Conservation (phyloP, 116 monocot genomes). For the Papilionanthe hybrid region DNA sequence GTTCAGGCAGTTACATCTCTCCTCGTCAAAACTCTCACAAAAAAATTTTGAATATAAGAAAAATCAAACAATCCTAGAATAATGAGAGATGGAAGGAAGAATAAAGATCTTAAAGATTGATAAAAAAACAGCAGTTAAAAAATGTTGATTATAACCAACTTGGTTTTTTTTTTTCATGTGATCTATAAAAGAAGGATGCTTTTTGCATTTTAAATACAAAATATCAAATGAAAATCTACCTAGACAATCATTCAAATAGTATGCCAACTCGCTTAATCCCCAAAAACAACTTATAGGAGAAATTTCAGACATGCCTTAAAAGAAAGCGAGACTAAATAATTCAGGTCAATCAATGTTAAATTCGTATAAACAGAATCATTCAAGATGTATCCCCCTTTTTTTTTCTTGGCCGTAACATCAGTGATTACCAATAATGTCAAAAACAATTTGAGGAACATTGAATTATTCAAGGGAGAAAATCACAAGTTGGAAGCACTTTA, state of each 20-base stretch:
- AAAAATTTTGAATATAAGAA: too few species aligned
- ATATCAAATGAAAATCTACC: too few species aligned
- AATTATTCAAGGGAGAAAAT: not conserved
- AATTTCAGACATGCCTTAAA: not conserved
- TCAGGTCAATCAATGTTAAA: not conserved
- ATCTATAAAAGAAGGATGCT: too few species aligned
- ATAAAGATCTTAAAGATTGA: too few species aligned
- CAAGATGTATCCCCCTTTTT: not conserved
- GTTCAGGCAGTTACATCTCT: too few species aligned
- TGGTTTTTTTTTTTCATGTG: too few species aligned
- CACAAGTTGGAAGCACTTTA: not conserved
- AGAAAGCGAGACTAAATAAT: not conserved
- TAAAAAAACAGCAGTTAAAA: too few species aligned
- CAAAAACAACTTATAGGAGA: not conserved
- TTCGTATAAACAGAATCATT: not conserved
- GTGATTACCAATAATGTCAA: not conserved
- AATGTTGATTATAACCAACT: too few species aligned
- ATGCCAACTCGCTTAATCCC: not conserved
- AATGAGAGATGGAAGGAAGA: too few species aligned
- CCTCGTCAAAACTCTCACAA: too few species aligned
- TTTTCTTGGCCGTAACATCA: not conserved
- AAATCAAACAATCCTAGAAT: too few species aligned
- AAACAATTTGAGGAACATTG: not conserved
- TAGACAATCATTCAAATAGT: not conserved
- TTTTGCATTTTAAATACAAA: too few species aligned